A percentile compares a stretch with the other conserved stretches of the same genome.
These are phyloP conservation scores for Eucalyptus sp. DNA, from an alignment of 345 rosid species.

Conservation along the genomic window DNA sequence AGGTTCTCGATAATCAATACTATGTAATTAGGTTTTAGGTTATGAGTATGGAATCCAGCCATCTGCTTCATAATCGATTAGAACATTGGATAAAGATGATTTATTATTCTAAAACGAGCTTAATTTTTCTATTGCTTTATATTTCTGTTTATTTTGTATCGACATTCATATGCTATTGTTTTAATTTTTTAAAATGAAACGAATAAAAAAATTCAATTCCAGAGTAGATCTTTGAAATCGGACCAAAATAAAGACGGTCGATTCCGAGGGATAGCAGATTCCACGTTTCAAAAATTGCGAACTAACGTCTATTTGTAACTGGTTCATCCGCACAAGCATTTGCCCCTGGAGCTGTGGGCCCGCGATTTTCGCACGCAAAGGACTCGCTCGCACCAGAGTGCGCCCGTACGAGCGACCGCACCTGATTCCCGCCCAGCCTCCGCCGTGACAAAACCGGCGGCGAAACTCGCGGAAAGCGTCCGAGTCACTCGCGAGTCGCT, in stretches of 20 bases:
- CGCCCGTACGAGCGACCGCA: not conserved
- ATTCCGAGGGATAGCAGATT: too few species aligned
- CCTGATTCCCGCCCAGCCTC: not conserved
- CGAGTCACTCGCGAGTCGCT: not conserved
- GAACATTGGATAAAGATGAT: rapidly evolving
- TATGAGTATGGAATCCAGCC: too few species aligned
- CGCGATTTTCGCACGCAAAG: not conserved
- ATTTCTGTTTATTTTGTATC: too few species aligned
- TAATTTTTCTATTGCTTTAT: not conserved
- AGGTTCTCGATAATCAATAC: too few species aligned
- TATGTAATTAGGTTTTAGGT: too few species aligned
- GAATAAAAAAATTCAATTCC: too few species aligned
- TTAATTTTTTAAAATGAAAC: rapidly evolving
- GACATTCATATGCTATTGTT: too few species aligned
- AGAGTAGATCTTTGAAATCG: too few species aligned
- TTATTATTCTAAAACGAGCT: not conserved
- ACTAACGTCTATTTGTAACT: not conserved
- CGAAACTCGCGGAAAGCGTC: not conserved
- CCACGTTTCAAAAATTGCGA: too few species aligned
- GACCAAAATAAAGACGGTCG: not conserved
- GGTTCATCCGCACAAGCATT: not conserved
- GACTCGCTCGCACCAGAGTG: not conserved
- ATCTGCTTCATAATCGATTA: rapidly evolving
- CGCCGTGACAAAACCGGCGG: not conserved
- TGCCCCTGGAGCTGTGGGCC: not conserved